Conservation (phyloP, 176 grass and related monocot species). For the Triticum turgidum region DNA sequence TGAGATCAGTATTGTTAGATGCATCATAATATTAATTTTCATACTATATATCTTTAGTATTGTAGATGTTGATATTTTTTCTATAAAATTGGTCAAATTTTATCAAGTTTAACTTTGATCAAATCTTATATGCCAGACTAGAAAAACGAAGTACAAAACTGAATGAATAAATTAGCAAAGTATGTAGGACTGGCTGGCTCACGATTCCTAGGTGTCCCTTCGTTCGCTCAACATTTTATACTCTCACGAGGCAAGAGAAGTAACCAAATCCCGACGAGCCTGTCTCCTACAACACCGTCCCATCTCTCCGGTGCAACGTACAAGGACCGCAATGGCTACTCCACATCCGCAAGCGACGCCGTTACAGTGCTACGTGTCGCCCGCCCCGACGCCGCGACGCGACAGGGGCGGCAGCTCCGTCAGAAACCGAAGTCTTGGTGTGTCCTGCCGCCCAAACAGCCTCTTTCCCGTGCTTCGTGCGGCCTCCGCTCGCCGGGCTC, state of each 20-base stretch:
- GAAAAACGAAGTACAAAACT: too few relatives aligned
- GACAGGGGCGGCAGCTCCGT: slow-evolving; percentile 38
- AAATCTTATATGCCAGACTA: too few relatives aligned
- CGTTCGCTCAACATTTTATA: background rate
- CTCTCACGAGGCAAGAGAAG: background rate
- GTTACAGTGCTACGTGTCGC: slow-evolving; percentile 28
- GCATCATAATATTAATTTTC: too few relatives aligned
- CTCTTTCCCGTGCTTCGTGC: slow-evolving; percentile 41
- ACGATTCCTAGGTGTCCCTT: slow-evolving; percentile 20
- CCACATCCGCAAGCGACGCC: background rate
- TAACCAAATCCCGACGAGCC: slow-evolving; percentile 20
- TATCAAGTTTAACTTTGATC: too few relatives aligned
- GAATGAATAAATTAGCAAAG: slow-evolving; percentile 19
- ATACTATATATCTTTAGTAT: too few relatives aligned
- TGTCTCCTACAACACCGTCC: slow-evolving; percentile 24
- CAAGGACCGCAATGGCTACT: background rate
- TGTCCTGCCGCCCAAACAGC: slow-evolving; percentile 47
- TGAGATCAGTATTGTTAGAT: too few relatives aligned
- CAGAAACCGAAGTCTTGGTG: slow-evolving; percentile 37
- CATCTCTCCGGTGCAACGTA: slow-evolving; percentile 21
- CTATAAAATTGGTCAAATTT: too few relatives aligned
- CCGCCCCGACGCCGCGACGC: background rate
- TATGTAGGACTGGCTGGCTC: slow-evolving; percentile 33
- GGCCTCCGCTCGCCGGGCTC: background rate
- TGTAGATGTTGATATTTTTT: too few relatives aligned